Evolutionary conservation across 805 yeast species (phyloP), one percentile per base, ranked within the genome.

Genomic region (Saccharomycopsis sp.): DNA sequence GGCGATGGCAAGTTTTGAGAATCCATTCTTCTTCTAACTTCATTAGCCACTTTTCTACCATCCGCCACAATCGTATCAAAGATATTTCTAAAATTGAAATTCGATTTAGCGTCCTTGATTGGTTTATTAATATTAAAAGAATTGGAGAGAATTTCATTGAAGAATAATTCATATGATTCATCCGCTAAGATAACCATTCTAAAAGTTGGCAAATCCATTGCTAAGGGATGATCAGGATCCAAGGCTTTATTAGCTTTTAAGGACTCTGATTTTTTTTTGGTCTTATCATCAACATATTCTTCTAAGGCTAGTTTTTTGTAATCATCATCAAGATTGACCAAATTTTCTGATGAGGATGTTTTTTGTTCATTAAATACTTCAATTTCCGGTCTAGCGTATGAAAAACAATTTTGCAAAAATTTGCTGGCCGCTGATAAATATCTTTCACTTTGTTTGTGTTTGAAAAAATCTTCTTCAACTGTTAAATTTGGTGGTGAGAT

Each of bases 181-280:
- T 88, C 96, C 0, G 97, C 96, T 4, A 89, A 64, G 4, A 92
- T 63, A 1, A 92, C 94, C 98, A 89, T 89, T 47, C 97, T 66
- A 62, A 89, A 89, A 0, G 95, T 87, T 0, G 97, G 85, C 14
- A 86, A 63, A 39, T 81, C 83, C 39, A 88, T 68, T 43, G 63
- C 74, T 8, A 79, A 75, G 1, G 95, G 94, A 25, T 78, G 72
- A 25, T 72, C 67, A 3, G 95, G 95, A 54, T 86, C 84, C 29
- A 86, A 62, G 0, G 95, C 95, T 3, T 76, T 84, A 54, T 87
- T 86, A 36, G 85, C 86, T 21, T 66, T 66, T 32, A 73, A 46
- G 17, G 59, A 53, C n/a, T 52, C 53, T 35, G 50, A 47, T 34
- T 51, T 53, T 47, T 53, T 58, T 44, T 50, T 49, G 21, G 39